These are phyloP conservation scores for Zalaria obscura DNA, from an alignment of 2,329 filamentous ascomycete species.

Conservation along the genomic window DNA sequence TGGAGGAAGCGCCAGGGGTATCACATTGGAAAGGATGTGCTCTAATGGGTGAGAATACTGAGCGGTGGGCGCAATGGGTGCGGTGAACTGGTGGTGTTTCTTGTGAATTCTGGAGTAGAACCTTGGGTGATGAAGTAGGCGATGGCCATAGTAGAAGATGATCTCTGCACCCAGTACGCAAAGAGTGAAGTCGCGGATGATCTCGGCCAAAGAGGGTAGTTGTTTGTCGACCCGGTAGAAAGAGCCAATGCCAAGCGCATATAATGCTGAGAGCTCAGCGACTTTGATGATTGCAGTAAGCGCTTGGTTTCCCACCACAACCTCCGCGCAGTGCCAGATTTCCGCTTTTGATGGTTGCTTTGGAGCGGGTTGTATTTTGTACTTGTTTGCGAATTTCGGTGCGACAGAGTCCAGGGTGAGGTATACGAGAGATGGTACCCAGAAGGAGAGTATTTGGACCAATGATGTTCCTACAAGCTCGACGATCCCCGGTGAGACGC, in stretches of 20 bases:
- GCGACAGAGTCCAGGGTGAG: neutral
- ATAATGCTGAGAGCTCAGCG: neutral
- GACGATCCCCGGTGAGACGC: neutral
- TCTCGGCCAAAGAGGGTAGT: neutral
- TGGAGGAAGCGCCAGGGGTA: slow-evolving; percentile 2
- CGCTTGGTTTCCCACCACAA: slow-evolving; percentile 1
- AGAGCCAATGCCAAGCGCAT: neutral
- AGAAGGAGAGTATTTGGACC: slow-evolving; percentile 3
- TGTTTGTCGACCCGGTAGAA: neutral
- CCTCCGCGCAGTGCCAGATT: slow-evolving; percentile 1
- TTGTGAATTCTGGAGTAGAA: slow-evolving; percentile 4
- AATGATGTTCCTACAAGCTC: neutral
- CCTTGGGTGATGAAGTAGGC: neutral
- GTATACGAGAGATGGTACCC: slow-evolving; percentile 1
- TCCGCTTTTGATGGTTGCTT: neutral
- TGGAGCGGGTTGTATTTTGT: slow-evolving; percentile 3
- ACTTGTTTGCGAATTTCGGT: neutral
- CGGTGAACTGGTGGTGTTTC: slow-evolving; percentile 5
- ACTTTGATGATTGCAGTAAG: neutral
- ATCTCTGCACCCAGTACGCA: slow-evolving; percentile 1
- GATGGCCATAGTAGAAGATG: slow-evolving; percentile 6
- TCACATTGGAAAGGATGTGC: slow-evolving; percentile 2
- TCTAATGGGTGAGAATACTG: slow-evolving; percentile 5
- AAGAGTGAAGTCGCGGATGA: neutral
- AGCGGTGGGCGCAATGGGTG: slow-evolving; percentile 3